These are phyloP conservation scores for Fraxinus floribunda DNA, from an alignment of 305 asterid species.

Conservation along the genomic window DNA sequence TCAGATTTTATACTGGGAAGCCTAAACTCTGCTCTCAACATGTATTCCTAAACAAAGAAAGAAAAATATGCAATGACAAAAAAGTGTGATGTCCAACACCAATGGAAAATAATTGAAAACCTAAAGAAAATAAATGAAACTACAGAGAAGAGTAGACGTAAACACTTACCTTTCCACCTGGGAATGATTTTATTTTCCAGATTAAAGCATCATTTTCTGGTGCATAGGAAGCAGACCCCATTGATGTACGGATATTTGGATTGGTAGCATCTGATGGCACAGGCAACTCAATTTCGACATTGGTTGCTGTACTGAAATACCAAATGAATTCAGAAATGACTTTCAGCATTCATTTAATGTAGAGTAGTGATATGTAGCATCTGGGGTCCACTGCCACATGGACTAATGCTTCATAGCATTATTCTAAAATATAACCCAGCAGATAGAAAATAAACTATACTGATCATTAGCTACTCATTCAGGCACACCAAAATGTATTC, in stretches of 20 bases:
- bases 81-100: neutral
- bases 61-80: neutral
- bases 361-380: neutral
- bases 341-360: slow-evolving; percentile 17
- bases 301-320: slow-evolving; percentile 82
- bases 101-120: neutral
- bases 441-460: neutral
- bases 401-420: neutral
- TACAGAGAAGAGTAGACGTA: slow-evolving; percentile 5
- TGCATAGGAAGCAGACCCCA: slow-evolving; percentile 90
- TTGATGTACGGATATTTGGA: slow-evolving; percentile 84
- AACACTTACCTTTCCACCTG: slow-evolving; percentile 81
- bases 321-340: slow-evolving; percentile 24
- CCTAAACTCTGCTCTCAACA: slow-evolving; percentile 89
- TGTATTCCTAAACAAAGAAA: slow-evolving; percentile 59
- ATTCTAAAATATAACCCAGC: neutral
- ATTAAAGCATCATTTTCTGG: slow-evolving; percentile 85
- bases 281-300: slow-evolving; percentile 90
- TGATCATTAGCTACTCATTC: neutral
- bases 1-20: slow-evolving; percentile 92
- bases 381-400: neutral
- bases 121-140: neutral
- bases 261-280: slow-evolving; percentile 91
- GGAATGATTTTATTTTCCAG: slow-evolving; percentile 94
- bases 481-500: neutral